Evolutionary conservation across 768 basidiomycete species (phyloP).

Genomic region (Russula earlei): DNA sequence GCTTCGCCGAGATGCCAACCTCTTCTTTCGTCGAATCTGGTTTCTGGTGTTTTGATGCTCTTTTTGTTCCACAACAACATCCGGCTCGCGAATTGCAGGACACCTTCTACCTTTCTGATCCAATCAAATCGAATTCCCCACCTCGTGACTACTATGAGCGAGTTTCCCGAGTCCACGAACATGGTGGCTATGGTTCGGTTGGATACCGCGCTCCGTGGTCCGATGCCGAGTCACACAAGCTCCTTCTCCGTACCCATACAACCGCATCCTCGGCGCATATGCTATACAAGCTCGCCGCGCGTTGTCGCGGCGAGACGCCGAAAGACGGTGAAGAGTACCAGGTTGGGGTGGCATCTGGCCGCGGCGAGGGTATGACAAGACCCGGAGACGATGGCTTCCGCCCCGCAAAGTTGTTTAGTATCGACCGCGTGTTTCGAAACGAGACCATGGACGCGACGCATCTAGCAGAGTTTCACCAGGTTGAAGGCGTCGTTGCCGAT

Average conservation of each 20-base stretch:
- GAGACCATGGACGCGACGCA: slow-evolving; percentile 99
- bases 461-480: slow-evolving; percentile 98
- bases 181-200: slow-evolving; percentile 82
- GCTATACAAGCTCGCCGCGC: slow-evolving; percentile 89
- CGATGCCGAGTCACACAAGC: slow-evolving; percentile 81
- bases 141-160: slow-evolving; percentile 77
- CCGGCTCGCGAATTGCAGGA: slow-evolving; percentile 97
- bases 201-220: slow-evolving; percentile 99
- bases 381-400: slow-evolving; percentile 63
- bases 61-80: slow-evolving; percentile 98
- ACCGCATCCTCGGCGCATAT: slow-evolving; percentile 91
- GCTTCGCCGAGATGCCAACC: slow-evolving; percentile 98
- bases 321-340: slow-evolving; percentile 28
- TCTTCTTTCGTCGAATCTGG: slow-evolving; percentile 92
- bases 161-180: slow-evolving; percentile 74
- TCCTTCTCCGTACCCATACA: slow-evolving; percentile 93
- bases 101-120: slow-evolving; percentile 97
- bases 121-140: slow-evolving; percentile 63
- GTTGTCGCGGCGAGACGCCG: slow-evolving; percentile 53
- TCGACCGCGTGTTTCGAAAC: slow-evolving; percentile 97
- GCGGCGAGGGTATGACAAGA: slow-evolving; percentile 29
- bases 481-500: slow-evolving; percentile 99
- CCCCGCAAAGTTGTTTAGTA: slow-evolving; percentile 91
- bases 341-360: slow-evolving; percentile 29
- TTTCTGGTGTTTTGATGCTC: slow-evolving; percentile 98